A percentile compares a stretch with the other conserved stretches of the same genome.
Evolutionary conservation across 768 basidiomycete species (phyloP).

Genomic region (Lentinula sp.): DNA sequence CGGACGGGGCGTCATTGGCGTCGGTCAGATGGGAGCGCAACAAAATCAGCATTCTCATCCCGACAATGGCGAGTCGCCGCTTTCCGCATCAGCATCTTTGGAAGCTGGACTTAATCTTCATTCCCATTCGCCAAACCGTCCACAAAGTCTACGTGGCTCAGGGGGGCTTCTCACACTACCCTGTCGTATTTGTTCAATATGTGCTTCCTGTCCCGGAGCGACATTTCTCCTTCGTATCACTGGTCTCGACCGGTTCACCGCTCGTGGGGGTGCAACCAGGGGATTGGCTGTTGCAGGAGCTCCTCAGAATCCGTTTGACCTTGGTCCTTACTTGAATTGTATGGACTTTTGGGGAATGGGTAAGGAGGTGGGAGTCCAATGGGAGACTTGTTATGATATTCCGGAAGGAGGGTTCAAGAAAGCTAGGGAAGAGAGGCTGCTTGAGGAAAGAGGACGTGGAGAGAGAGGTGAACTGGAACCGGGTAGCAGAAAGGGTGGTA

Average conservation of each 20-base stretch:
- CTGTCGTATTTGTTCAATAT: conserved; percentile 14
- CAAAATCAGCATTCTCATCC: conserved; percentile 31
- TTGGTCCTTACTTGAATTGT: conserved; percentile 74
- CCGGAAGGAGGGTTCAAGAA: conserved; percentile 80
- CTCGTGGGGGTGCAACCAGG: conserved; percentile 73
- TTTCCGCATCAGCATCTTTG: conserved; percentile 11
- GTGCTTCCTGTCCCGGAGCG: conserved; percentile 30
- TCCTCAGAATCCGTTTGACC: conserved; percentile 88
- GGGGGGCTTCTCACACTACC: conserved; percentile 1
- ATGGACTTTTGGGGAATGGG: conserved; percentile 93
- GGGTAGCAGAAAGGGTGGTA: not conserved
- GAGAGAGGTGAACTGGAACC: not conserved
- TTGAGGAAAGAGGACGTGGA: conserved; percentile 47
- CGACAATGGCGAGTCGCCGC: conserved; percentile 8
- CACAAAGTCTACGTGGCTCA: conserved; percentile 28
- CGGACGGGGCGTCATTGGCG: conserved; percentile 67
- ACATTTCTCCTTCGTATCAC: conserved; percentile 85
- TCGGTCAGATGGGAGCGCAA: conserved; percentile 78
- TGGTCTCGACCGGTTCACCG: conserved; percentile 92
- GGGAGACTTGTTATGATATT: conserved; percentile 84
- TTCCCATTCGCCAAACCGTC: conserved; percentile 41
- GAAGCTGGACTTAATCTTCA: conserved; percentile 24
- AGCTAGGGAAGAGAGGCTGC: conserved; percentile 54
- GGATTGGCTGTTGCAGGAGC: conserved; percentile 74
- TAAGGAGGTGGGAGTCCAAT: conserved; percentile 82